Evolutionary conservation across 176 grass and related monocot genomes (phyloP).

Genomic region (Cocos nucifera): DNA sequence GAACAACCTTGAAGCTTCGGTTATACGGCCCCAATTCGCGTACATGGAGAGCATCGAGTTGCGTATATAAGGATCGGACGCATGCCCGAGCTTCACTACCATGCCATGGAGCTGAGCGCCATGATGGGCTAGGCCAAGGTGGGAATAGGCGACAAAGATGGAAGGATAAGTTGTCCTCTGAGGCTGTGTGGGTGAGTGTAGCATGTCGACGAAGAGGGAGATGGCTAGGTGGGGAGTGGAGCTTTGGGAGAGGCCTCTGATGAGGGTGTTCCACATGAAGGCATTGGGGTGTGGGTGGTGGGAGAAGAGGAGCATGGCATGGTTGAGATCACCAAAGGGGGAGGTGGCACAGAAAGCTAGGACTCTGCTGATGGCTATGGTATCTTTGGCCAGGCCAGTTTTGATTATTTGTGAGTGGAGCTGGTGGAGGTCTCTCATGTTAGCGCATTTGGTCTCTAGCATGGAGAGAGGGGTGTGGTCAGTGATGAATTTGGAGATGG

Average conservation of each 20-base stretch:
- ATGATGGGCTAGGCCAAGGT: constrained; percentile 21
- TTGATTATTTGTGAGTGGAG: constrained; percentile 61
- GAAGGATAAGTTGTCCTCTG: constrained; percentile 50
- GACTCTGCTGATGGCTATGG: constrained; percentile 55
- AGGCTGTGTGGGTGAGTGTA: constrained; percentile 20
- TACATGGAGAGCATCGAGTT: constrained; percentile 74
- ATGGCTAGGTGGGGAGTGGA: constrained; percentile 31
- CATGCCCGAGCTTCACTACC: constrained; percentile 61
- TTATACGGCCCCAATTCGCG: constrained; percentile 23
- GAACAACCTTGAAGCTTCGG: constrained; percentile 32
- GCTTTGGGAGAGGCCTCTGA: constrained; percentile 43
- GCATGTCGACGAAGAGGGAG: constrained; percentile 48
- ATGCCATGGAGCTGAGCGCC: constrained; percentile 58
- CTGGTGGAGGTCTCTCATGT: constrained; percentile 54
- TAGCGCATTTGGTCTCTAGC: constrained; percentile 53
- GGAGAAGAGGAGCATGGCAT: constrained; percentile 40
- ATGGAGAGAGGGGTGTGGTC: constrained; percentile 34
- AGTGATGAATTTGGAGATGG: constrained; percentile 48
- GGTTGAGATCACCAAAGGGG: constrained; percentile 23
- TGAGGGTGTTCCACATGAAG: constrained; percentile 75
- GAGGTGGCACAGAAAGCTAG: constrained; percentile 40
- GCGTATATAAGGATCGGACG: constrained; percentile 36
- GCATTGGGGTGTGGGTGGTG: constrained; percentile 44
- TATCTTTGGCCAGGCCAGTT: constrained; percentile 44
- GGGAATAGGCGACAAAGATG: constrained; percentile 33